phyloP scores from a whole-genome alignment of 192 early-diverging fungal species.

The Coemansia sp. region DNA sequence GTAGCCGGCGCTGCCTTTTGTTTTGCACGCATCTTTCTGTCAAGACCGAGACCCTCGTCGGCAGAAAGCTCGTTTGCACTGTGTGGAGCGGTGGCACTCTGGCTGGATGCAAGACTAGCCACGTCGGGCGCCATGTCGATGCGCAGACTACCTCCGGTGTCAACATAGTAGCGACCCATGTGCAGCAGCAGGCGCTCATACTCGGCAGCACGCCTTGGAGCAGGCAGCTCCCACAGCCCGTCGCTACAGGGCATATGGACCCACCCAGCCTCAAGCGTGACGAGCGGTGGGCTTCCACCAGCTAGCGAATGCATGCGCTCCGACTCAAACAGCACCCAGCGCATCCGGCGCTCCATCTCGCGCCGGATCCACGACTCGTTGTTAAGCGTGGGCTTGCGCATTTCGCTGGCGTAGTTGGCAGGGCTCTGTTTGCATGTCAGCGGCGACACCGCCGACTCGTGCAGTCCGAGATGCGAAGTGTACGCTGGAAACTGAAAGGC shows the following conservation, averaged over 20 bases:
- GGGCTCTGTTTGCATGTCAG: conserved; percentile 50
- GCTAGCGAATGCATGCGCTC: conserved; percentile 52
- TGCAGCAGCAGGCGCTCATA: conserved; percentile 55
- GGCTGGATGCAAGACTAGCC: conserved; percentile 4
- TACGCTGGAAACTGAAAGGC: conserved; percentile 54
- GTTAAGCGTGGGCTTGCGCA: conserved; percentile 47
- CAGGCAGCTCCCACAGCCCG: conserved; percentile 39
- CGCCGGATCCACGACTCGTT: conserved; percentile 46
- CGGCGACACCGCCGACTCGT: conserved; percentile 49
- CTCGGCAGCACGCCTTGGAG: conserved; percentile 49
- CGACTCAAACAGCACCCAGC: conserved; percentile 54
- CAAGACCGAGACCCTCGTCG: not conserved
- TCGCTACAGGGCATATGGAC: conserved; percentile 58
- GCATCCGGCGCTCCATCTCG: conserved; percentile 53
- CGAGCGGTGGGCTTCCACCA: conserved; percentile 48
- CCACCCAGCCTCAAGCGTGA: conserved; percentile 54
- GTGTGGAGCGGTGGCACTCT: not conserved
- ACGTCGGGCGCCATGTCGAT: conserved; percentile 36
- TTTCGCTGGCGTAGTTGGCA: conserved; percentile 44
- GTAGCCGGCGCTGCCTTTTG: not conserved
- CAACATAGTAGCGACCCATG: conserved; percentile 55
- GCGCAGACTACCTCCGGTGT: conserved; percentile 52
- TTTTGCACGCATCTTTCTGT: not conserved
- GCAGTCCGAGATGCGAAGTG: conserved; percentile 55
- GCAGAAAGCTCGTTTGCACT: conserved; percentile 10